A percentile compares a stretch with the other conserved stretches of the same genome.
phyloP scores from a whole-genome alignment of 208 protist species.

The Leishmania major region DNA sequence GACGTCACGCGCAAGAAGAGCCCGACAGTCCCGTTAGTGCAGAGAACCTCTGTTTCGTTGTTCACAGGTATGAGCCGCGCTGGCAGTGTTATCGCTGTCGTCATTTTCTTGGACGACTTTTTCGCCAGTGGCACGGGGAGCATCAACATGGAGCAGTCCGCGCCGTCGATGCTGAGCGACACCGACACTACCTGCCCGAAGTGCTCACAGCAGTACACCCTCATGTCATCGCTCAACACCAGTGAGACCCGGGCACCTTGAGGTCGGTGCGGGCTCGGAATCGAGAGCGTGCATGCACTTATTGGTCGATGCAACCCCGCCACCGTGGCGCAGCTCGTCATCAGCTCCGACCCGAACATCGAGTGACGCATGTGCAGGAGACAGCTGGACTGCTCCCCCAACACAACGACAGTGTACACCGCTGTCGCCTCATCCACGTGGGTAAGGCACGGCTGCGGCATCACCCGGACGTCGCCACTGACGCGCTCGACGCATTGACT shows the following conservation, averaged over 20 bases:
- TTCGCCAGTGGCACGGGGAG: neutral
- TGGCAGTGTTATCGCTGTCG: neutral
- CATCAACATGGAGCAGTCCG: neutral
- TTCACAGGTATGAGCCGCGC: constrained; percentile 14
- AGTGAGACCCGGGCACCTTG: constrained; percentile 15
- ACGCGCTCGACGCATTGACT: constrained; percentile 24
- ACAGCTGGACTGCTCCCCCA: constrained; percentile 2
- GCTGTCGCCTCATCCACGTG: constrained; percentile 14
- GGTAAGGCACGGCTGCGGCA: constrained; percentile 14
- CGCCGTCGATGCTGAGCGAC: constrained; percentile 11
- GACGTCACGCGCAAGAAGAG: constrained; percentile 26
- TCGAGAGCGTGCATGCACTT: constrained; percentile 11
- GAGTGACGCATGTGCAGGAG: constrained; percentile 20
- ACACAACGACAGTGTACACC: constrained; percentile 24
- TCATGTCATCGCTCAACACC: constrained; percentile 25
- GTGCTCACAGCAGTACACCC: constrained; percentile 29
- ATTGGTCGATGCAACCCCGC: constrained; percentile 11
- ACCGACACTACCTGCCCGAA: constrained; percentile 15
- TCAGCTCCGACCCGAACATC: neutral
- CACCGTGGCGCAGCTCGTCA: neutral
- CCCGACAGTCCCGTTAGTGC: constrained; percentile 22
- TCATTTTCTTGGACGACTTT: neutral
- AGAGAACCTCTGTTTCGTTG: constrained; percentile 15
- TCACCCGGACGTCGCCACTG: neutral
- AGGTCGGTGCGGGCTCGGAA: constrained; percentile 10